Conservation (phyloP, 2,329 filamentous ascomycete species). For the Ceratocystis diversiconidia region DNA sequence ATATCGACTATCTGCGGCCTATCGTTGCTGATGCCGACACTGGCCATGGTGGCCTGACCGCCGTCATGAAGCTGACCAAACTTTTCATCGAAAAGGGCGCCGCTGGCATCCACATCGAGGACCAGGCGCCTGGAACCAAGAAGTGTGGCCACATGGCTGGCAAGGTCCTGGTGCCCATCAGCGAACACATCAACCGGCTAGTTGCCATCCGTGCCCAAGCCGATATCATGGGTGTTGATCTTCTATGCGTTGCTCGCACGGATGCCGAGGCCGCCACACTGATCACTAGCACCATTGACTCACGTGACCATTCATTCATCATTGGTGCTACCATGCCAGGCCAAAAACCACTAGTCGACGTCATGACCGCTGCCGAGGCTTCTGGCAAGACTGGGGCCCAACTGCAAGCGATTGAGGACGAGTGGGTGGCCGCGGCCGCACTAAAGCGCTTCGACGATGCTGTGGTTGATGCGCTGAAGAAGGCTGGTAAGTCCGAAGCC, state of each 20-base stretch:
- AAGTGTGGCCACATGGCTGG: constrained; percentile 99
- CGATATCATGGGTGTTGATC: constrained; percentile 90
- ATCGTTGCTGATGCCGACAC: constrained; percentile 97
- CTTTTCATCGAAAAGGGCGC: constrained; percentile 93
- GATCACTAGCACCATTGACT: constrained; percentile 92
- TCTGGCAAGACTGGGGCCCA: constrained; percentile 65
- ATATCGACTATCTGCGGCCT: constrained; percentile 85
- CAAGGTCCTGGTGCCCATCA: constrained; percentile 91
- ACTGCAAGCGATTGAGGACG: constrained; percentile 83
- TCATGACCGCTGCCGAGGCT: constrained; percentile 76
- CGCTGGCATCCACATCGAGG: constrained; percentile 96
- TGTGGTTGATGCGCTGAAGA: constrained; percentile 67
- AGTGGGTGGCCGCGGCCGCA: constrained; percentile 64
- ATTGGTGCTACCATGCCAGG: constrained; percentile 74
- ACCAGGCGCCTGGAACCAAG: constrained; percentile 95
- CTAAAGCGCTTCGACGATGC: constrained; percentile 86
- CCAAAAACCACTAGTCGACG: constrained; percentile 71
- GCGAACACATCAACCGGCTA: constrained; percentile 94
- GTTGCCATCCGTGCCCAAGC: constrained; percentile 95
- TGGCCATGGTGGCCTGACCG: constrained; percentile 92
- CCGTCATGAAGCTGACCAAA: constrained; percentile 98
- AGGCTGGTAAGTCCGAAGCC: constrained; percentile 50
- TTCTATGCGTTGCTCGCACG: constrained; percentile 82
- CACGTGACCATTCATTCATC: constrained; percentile 89
- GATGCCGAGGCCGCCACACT: constrained; percentile 96